Base-by-base conservation (phyloP, 192 early-diverging fungal species). In the Phycomyces blakesleeanus region DNA sequence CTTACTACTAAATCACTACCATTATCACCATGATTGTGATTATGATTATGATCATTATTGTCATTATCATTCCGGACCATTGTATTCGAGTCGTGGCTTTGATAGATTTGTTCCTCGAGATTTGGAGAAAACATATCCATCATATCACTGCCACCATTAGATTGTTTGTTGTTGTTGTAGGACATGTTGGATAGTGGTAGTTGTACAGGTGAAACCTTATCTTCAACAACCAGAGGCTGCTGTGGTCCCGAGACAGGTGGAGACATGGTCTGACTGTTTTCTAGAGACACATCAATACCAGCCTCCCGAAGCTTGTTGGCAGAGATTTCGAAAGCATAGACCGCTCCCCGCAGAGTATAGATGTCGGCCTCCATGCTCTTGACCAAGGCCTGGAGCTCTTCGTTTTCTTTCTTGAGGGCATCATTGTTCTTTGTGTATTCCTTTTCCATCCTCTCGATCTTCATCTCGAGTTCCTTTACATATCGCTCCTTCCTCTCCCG, bases 401-500 rank as follows among this genome's bases (percentile, higher is more conserved):
- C 47, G 60, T 84, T 84, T 37, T 84, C 82, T 29, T 76, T 68
- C 0, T 53, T 59, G 10, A 85, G 78, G 51, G 71, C 71, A 14
- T 63, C 64, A 6, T 71, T 68, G 37, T 76, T 58, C 57, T 73
- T 72, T 34, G 76, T 69, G 29, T 79, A 72, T 12, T 76, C 67
- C 34, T 83, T 81, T 50, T 89, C 84, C 34, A 91, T 76, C 37
- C 81, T 83, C 64, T 86, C 82, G 52, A 93, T 87, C 55, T 83
- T 80, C 12, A 79, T 81, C 72, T 95, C 92, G 2, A 95, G 82
- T 15, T 86, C 81, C 69, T 89, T 85, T 20, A 93, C 85, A 69
- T 93, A 90, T 57, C 83, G 82, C 55, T 93, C 87, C 63, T 90
- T 91, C 57, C 93, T 85, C 66, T 95, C 91, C 49, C 93, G 88